Percentiles rank a stretch among this genome's conserved stretches.
Evolutionary conservation across 176 grass and related monocot genomes (phyloP).

Genomic region (Triticum aestivum): DNA sequence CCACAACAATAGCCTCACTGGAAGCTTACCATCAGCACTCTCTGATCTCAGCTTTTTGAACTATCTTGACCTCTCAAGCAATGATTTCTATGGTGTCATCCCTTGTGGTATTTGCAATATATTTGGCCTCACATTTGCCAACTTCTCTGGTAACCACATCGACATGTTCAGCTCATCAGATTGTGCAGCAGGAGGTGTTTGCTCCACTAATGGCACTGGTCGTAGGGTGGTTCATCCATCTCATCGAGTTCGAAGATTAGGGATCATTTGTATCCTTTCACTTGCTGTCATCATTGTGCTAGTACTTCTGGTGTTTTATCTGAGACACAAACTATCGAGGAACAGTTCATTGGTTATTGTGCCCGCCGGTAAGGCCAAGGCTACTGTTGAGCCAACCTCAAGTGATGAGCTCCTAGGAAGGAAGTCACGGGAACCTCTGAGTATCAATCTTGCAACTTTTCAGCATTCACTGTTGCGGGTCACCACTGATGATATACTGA

Average conservation of each 20-base stretch:
- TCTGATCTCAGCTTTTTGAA: constrained; percentile 66
- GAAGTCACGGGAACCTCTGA: constrained; percentile 78
- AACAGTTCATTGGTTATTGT: constrained; percentile 43
- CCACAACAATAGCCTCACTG: constrained; percentile 77
- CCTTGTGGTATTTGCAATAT: constrained; percentile 78
- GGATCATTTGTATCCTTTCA: constrained; percentile 44
- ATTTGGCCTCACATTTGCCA: constrained; percentile 64
- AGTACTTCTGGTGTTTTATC: constrained; percentile 38
- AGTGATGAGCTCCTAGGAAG: constrained; percentile 85
- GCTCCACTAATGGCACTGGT: constrained; percentile 33
- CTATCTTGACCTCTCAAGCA: constrained; percentile 91
- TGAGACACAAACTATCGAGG: constrained; percentile 54
- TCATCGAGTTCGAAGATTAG: constrained; percentile 31
- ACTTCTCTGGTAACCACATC: constrained; percentile 81
- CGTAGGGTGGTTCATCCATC: constrained; percentile 34
- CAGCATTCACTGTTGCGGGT: constrained; percentile 77
- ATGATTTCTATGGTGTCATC: constrained; percentile 65
- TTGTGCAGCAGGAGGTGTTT: constrained; percentile 55
- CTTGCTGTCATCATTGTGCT: constrained; percentile 34
- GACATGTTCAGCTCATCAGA: constrained; percentile 44
- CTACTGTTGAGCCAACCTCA: constrained; percentile 65
- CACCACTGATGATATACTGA: constrained; percentile 79
- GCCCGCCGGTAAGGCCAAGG: constrained; percentile 49
- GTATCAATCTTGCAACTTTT: constrained; percentile 96
- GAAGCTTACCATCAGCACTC: constrained; percentile 67